Evolutionary conservation across 768 basidiomycete species (phyloP), one percentile per base, ranked within the genome.

Genomic region (Mrakia frigida): DNA sequence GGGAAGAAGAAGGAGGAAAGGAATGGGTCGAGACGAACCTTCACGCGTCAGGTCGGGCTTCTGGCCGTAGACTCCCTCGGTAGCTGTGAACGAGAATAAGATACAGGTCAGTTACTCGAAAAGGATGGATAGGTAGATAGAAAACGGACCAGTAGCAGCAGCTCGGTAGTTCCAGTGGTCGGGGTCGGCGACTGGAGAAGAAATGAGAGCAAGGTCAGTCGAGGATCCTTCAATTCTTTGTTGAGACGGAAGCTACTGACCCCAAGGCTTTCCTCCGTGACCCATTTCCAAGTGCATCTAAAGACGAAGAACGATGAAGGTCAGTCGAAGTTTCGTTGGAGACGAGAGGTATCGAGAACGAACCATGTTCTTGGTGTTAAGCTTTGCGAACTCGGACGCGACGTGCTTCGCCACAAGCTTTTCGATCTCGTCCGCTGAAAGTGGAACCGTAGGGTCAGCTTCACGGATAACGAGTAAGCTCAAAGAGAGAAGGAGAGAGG

Each of bases 141-240:
- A 1, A 9, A 33, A 68, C 63, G 41, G 1, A 74, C 74, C 94
- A 74, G 86, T 88, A 80, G 88, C 90, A 1, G 93, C 96, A 1
- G 96, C 95, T 79, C 90, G 87, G 83, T 90, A 98, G 84, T 93
- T 96, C 92, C 92, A 96, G 85, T 98, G 94, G 80, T 90, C 89
- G 76, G 88, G 84, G 81, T 92, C 88, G 18, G 90, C 89, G 35
- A 73, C 69, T 53, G 61, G 25, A 31, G 28, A 43, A 75, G 59
- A 10, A 6, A 41, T 41, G 28, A 31, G 37, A 33, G 18, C 37
- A 39, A 33, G 74, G 77, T 60, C 53, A 73, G 67, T 73, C 43
- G 28, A 41, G 50, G 35, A 1, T 52, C 10, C 10, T 33, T 6
- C 28, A n/a, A n/a, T 25, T 35, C 28, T 9, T 25, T 23, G 18